A percentile compares a stretch with the other conserved stretches of the same genome.
phyloP scores from a whole-genome alignment of 169 alveolate species.

The Blepharisma undulans region DNA sequence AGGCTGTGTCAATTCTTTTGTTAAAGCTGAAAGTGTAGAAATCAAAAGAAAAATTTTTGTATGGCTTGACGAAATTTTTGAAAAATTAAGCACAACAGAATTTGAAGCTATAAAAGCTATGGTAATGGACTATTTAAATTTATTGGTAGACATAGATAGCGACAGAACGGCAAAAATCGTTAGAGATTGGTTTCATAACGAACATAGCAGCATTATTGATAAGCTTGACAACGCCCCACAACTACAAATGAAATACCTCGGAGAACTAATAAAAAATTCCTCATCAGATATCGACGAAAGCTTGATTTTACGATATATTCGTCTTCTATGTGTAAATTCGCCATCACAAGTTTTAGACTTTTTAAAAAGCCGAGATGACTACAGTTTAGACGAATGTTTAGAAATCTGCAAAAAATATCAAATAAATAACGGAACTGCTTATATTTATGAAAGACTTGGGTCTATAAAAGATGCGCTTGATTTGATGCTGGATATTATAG shows the following conservation, averaged over 20 bases:
- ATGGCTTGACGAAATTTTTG: slow-evolving; percentile 1
- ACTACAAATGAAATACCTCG: slow-evolving; percentile 21
- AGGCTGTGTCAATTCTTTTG: neutral
- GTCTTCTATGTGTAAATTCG: slow-evolving; percentile 4
- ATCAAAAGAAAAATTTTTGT: neutral
- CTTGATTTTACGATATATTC: neutral
- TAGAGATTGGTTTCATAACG: neutral
- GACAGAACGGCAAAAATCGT: slow-evolving; percentile 8
- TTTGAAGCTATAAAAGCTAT: neutral
- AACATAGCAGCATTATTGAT: neutral
- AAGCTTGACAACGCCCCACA: neutral
- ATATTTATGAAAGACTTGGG: slow-evolving; percentile 30
- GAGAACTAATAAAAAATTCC: neutral
- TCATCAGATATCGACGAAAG: neutral
- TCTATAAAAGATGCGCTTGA: neutral
- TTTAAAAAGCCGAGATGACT: slow-evolving; percentile 16
- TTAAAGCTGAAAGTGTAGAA: neutral
- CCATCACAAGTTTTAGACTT: neutral
- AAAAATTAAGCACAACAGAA: neutral
- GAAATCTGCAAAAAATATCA: neutral
- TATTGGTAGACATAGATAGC: slow-evolving; percentile 9
- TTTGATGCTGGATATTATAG: neutral
- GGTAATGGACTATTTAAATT: neutral
- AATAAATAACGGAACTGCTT: slow-evolving; percentile 20
- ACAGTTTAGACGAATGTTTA: slow-evolving; percentile 23